phyloP scores from a whole-genome alignment of 768 basidiomycete species.

The Mycena kentingensis region DNA sequence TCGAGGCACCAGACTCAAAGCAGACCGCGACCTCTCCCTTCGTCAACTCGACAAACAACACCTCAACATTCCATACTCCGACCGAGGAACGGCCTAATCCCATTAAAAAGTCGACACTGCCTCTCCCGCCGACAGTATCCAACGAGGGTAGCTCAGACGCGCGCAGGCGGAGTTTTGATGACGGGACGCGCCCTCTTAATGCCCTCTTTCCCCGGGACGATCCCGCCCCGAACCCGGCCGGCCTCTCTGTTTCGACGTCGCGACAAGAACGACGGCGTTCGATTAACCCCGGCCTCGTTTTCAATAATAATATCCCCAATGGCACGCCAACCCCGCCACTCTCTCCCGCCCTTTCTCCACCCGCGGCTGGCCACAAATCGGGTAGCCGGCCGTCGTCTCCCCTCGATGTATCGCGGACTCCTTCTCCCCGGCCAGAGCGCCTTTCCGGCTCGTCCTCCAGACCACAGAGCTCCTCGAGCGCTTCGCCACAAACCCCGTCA shows the following conservation, averaged over 20 bases:
- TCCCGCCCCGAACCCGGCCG: slow-evolving; percentile 23
- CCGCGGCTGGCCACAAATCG: slow-evolving; percentile 31
- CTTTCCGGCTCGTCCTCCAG: slow-evolving; percentile 31
- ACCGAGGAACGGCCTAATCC: slow-evolving; percentile 24
- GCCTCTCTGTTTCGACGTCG: slow-evolving; percentile 39
- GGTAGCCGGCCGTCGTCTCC: slow-evolving; percentile 31
- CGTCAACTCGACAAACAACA: too few species aligned
- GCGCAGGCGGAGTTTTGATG: slow-evolving; percentile 46
- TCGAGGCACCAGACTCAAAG: slow-evolving; percentile 29
- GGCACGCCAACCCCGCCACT: slow-evolving; percentile 24
- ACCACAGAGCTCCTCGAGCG: slow-evolving; percentile 28
- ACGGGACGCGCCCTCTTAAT: slow-evolving; percentile 46
- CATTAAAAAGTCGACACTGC: slow-evolving; percentile 44
- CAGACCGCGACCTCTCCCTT: slow-evolving; percentile 11
- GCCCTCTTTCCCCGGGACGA: slow-evolving; percentile 36
- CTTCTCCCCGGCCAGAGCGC: slow-evolving; percentile 37
- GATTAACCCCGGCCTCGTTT: slow-evolving; percentile 47
- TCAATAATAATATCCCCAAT: slow-evolving; percentile 35
- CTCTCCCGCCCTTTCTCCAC: slow-evolving; percentile 34
- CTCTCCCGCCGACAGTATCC: slow-evolving; percentile 32
- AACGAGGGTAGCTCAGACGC: slow-evolving; percentile 29
- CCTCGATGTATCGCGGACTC: slow-evolving; percentile 29
- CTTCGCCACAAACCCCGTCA: slow-evolving; percentile 37
- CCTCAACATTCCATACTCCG: slow-evolving; percentile 22
- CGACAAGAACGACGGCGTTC: slow-evolving; percentile 49